Conservation (phyloP, 202 grass and related monocot genomes). For the Miscanthus sacchariflorus region DNA sequence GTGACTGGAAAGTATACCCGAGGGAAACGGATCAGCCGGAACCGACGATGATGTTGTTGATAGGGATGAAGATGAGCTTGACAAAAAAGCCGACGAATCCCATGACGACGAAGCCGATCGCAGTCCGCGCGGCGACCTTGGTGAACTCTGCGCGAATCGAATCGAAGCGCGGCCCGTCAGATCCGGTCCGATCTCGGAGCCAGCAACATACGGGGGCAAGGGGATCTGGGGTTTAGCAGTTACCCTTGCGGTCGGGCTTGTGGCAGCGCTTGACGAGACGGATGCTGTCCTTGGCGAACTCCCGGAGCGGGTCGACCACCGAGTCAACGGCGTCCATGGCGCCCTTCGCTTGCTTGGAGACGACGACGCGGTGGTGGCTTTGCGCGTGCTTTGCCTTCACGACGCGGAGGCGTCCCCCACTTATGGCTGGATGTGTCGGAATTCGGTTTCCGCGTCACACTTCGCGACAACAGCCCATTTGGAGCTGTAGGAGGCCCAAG, state of each 20-base stretch:
- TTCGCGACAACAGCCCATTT: not conserved
- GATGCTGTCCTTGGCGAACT: conserved; percentile 89
- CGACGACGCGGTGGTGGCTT: conserved; percentile 23
- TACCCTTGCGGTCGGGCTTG: conserved; percentile 96
- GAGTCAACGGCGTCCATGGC: conserved; percentile 90
- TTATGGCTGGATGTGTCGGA: not conserved
- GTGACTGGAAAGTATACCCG: conserved; percentile 35
- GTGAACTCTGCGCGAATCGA: conserved; percentile 69
- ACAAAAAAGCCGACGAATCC: conserved; percentile 98
- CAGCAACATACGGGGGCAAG: not conserved
- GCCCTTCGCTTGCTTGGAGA: not conserved
- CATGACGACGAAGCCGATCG: conserved; percentile 97
- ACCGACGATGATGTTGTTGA: conserved; percentile 99
- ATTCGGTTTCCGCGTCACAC: not conserved
- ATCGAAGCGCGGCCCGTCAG: conserved; percentile 5
- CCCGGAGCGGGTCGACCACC: conserved; percentile 86
- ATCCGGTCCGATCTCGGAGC: conserved; percentile 37
- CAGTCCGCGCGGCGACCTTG: conserved; percentile 86
- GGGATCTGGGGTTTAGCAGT: not conserved
- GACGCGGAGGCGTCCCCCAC: not conserved
- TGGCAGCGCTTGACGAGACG: conserved; percentile 98
- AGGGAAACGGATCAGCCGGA: conserved; percentile 58
- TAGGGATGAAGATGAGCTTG: conserved; percentile 97
- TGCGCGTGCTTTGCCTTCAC: conserved; percentile 37
- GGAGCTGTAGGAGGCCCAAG: not conserved